These are phyloP conservation scores for Dichotomocladium elegans DNA, from an alignment of 371 early-diverging fungal species.

Conservation along the genomic window DNA sequence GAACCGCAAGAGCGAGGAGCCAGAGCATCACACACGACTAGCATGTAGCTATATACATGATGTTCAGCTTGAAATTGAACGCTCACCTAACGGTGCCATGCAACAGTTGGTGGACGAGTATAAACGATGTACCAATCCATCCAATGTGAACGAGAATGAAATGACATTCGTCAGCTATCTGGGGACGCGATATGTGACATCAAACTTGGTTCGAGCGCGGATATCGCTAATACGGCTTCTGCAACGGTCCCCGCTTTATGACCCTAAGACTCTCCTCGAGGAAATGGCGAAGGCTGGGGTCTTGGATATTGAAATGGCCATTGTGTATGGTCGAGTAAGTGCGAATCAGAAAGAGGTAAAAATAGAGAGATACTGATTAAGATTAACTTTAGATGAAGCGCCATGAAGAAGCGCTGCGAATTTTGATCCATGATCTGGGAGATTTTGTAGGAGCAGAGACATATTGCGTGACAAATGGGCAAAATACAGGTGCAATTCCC, in stretches of 20 bases:
- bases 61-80: conserved; percentile 24
- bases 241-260: conserved; percentile 31
- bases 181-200: conserved; percentile 8
- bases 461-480: conserved; percentile 57
- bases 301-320: conserved; percentile 45
- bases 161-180: conserved; percentile 35
- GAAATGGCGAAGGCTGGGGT: conserved; percentile 25
- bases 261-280: conserved; percentile 19
- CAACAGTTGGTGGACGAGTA: conserved; percentile 15
- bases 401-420: conserved; percentile 50
- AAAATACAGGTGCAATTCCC: conserved; percentile 30
- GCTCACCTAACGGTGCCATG: conserved; percentile 12
- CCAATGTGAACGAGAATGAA: neutral
- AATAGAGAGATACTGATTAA: neutral
- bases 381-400: conserved; percentile 33
- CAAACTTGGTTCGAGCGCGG: conserved; percentile 23
- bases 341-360: neutral
- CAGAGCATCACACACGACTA: conserved; percentile 48
- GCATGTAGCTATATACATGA: conserved; percentile 51
- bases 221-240: conserved; percentile 31
- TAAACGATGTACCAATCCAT: conserved; percentile 6
- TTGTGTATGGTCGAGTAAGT: conserved; percentile 51
- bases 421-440: conserved; percentile 48
- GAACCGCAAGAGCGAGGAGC: conserved; percentile 40
- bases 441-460: conserved; percentile 69